phyloP scores from a whole-genome alignment of 2,329 filamentous ascomycete species.

The Colletotrichum scovillei region DNA sequence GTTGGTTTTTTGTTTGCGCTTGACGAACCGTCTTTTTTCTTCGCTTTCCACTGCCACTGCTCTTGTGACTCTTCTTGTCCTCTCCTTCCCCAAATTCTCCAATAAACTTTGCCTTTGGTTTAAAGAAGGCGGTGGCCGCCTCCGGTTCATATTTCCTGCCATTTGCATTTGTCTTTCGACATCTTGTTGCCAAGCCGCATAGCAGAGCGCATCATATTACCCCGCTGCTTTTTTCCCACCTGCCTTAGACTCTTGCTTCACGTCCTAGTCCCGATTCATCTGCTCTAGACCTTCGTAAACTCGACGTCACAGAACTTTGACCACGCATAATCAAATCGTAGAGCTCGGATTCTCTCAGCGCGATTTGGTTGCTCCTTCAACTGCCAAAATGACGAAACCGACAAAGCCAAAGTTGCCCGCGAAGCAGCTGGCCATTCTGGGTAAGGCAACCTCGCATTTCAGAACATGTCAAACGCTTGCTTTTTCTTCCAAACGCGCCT shows the following conservation, averaged over 20 bases:
- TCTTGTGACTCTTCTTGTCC: constrained; percentile 29
- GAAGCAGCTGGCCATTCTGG: constrained; percentile 81
- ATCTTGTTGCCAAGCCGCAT: not conserved
- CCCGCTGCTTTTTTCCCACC: not conserved
- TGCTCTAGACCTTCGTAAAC: not conserved
- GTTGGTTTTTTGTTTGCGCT: constrained; percentile 22
- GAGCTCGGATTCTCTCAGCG: not conserved
- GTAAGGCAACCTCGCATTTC: constrained; percentile 59
- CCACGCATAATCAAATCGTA: not conserved
- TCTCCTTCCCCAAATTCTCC: constrained; percentile 14
- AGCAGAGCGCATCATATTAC: not conserved
- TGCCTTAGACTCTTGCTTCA: not conserved
- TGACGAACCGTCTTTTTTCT: constrained; percentile 25
- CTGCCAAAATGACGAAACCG: constrained; percentile 37
- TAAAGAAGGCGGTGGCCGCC: constrained; percentile 6
- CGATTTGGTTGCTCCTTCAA: not conserved
- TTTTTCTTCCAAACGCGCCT: constrained; percentile 7
- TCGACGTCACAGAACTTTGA: not conserved
- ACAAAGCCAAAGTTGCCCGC: constrained; percentile 74
- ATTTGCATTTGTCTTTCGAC: not conserved
- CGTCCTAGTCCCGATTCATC: not conserved
- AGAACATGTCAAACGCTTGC: constrained; percentile 18
- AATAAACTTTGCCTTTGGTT: constrained; percentile 16
- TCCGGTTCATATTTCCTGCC: not conserved
- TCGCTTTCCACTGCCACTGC: constrained; percentile 3